phyloP scores from a whole-genome alignment of 768 basidiomycete species.

The Hygrocybe punicea region DNA sequence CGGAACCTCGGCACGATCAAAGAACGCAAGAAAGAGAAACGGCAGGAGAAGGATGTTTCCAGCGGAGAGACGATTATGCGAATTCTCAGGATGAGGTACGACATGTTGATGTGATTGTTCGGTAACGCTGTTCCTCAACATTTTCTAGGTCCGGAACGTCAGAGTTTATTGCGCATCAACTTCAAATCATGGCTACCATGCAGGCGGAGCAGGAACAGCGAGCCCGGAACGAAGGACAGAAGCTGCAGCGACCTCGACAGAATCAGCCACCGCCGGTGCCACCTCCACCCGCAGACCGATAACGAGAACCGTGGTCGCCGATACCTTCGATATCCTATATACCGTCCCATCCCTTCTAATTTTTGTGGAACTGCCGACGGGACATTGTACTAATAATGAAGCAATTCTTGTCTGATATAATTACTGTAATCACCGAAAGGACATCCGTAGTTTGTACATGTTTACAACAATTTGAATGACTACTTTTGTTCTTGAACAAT shows the following conservation, averaged over 20 bases:
- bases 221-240: slow-evolving; percentile 56
- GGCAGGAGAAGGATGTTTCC: slow-evolving; percentile 69
- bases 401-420: too few relatives aligned
- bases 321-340: slow-evolving; percentile 4
- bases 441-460: background rate
- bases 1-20: slow-evolving; percentile 96
- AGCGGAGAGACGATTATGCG: slow-evolving; percentile 91
- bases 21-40: slow-evolving; percentile 89
- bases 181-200: slow-evolving; percentile 77
- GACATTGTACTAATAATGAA: too few relatives aligned
- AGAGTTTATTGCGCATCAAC: slow-evolving; percentile 85
- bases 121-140: background rate
- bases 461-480: too few relatives aligned
- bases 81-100: slow-evolving; percentile 91
- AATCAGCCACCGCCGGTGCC: slow-evolving; percentile 40
- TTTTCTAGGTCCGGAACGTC: slow-evolving; percentile 62
- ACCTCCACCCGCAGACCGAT: slow-evolving; percentile 12
- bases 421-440: background rate
- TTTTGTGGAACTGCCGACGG: background rate
- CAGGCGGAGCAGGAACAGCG: slow-evolving; percentile 78
- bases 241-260: slow-evolving; percentile 48
- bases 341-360: background rate
- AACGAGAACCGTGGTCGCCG: background rate
- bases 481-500: too few relatives aligned
- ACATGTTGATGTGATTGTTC: background rate